These are phyloP conservation scores for Colletotrichum incanum DNA, from an alignment of 2,329 filamentous ascomycete species.

Conservation along the genomic window DNA sequence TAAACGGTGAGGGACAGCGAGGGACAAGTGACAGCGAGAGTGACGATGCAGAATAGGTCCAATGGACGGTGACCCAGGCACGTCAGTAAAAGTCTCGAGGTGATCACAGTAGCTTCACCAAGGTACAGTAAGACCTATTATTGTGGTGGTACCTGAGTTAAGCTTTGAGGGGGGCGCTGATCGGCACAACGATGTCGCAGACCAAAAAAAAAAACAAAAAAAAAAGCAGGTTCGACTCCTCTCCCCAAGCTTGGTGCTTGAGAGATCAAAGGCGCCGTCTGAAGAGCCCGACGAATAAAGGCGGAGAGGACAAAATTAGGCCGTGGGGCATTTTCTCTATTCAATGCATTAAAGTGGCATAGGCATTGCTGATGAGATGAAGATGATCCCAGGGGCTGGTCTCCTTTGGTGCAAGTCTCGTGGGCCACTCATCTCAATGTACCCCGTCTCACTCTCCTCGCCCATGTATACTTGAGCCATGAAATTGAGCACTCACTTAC, in stretches of 20 bases:
- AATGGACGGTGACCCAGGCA: constrained; percentile 10
- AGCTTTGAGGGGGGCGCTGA: constrained; percentile 41
- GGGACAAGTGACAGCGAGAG: background rate
- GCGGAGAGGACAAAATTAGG: constrained; percentile 24
- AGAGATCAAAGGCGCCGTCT: constrained; percentile 29
- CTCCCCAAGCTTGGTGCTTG: background rate
- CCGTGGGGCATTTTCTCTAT: constrained; percentile 17
- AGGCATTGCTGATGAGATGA: constrained; percentile 27
- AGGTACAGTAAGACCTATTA: background rate
- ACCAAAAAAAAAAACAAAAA: too few species aligned
- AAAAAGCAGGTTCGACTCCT: constrained; percentile 10
- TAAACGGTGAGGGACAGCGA: background rate
- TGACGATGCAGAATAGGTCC: constrained; percentile 15
- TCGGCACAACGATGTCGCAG: constrained; percentile 43
- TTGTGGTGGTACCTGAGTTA: constrained; percentile 21
- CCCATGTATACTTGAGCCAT: background rate
- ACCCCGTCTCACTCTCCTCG: background rate
- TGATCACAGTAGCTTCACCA: background rate
- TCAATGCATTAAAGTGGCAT: constrained; percentile 25
- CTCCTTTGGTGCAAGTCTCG: background rate
- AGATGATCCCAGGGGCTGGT: constrained; percentile 12
- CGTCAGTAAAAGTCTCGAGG: background rate
- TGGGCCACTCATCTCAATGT: background rate
- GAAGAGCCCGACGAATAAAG: constrained; percentile 26
- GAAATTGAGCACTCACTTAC: background rate